Evolutionary conservation across 1,284 basidiomycete species (phyloP).

Genomic region (Rhodofomes roseus): DNA sequence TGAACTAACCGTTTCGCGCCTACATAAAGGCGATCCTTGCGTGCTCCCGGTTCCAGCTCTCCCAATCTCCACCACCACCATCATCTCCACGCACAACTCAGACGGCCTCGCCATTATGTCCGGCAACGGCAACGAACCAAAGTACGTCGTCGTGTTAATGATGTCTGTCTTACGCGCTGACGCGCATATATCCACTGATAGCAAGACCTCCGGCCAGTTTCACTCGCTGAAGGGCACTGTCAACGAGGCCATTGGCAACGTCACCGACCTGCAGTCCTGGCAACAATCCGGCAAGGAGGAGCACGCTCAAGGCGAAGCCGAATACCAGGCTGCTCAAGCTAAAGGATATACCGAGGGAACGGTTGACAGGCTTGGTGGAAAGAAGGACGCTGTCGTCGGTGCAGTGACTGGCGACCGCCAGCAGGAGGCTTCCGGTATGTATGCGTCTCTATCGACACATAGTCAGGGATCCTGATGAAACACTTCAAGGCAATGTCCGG

Average conservation of each 20-base stretch:
- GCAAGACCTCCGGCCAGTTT: constrained; percentile 61
- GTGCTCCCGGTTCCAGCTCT: background rate
- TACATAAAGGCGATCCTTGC: background rate
- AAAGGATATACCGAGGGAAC: constrained; percentile 57
- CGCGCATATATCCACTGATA: constrained; percentile 16
- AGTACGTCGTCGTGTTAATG: constrained; percentile 7
- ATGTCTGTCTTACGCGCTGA: background rate
- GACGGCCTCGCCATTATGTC: background rate
- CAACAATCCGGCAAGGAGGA: constrained; percentile 59
- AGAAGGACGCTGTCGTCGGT: constrained; percentile 64
- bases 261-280: constrained; percentile 45
- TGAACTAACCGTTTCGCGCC: background rate
- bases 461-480: background rate
- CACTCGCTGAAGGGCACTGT: constrained; percentile 58
- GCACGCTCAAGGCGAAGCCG: constrained; percentile 61
- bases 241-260: constrained; percentile 55
- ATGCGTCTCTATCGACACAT: background rate
- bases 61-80: background rate
- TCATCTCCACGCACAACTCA: background rate
- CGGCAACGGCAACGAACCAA: constrained; percentile 17
- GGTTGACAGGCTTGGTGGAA: constrained; percentile 56
- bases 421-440: constrained; percentile 53
- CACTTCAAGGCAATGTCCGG: constrained; percentile 42
- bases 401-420: constrained; percentile 62
- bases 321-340: constrained; percentile 52